These are phyloP conservation scores for Cladosporium sp. DNA, from an alignment of 2,329 filamentous ascomycete genomes.

Conservation along the genomic window DNA sequence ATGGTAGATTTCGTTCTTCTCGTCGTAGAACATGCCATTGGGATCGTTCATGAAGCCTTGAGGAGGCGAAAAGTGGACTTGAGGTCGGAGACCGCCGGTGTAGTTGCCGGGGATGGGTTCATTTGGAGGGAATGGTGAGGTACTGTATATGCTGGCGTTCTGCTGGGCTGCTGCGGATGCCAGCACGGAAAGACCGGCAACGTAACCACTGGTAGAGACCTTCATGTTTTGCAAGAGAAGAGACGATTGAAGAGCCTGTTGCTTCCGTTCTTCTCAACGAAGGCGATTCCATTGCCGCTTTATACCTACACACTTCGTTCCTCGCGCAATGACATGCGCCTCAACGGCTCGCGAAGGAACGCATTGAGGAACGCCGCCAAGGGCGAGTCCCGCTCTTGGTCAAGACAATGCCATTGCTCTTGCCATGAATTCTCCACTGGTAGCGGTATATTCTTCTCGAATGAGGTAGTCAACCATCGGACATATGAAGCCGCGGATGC, in stretches of 20 bases:
- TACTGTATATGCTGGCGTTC: background rate
- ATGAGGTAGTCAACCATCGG: too few relatives aligned
- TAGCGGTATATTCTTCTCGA: background rate
- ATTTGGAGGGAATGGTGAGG: conserved; percentile 14
- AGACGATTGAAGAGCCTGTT: background rate
- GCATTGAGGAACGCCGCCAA: conserved; percentile 4
- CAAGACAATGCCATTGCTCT: conserved; percentile 4
- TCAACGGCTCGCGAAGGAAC: background rate
- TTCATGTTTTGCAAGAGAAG: conserved; percentile 2
- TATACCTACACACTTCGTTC: too few relatives aligned
- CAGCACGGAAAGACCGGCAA: conserved; percentile 4
- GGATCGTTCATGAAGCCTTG: conserved; percentile 46
- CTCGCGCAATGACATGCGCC: too few relatives aligned
- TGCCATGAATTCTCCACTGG: conserved; percentile 2
- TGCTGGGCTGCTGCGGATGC: background rate
- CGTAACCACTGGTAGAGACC: background rate
- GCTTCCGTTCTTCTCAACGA: too few relatives aligned
- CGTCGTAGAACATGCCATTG: conserved; percentile 50
- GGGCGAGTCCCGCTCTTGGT: background rate
- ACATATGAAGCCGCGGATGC: background rate
- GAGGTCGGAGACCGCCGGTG: conserved; percentile 15
- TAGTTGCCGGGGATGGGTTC: conserved; percentile 18
- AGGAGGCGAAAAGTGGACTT: conserved; percentile 19
- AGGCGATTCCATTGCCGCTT: too few relatives aligned
- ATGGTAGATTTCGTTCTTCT: conserved; percentile 52